Percentiles rank a stretch among this genome's conserved stretches.
These are phyloP conservation scores for Auxenochlorella protothecoides DNA, from an alignment of 139 green algal species.

Conservation along the genomic window DNA sequence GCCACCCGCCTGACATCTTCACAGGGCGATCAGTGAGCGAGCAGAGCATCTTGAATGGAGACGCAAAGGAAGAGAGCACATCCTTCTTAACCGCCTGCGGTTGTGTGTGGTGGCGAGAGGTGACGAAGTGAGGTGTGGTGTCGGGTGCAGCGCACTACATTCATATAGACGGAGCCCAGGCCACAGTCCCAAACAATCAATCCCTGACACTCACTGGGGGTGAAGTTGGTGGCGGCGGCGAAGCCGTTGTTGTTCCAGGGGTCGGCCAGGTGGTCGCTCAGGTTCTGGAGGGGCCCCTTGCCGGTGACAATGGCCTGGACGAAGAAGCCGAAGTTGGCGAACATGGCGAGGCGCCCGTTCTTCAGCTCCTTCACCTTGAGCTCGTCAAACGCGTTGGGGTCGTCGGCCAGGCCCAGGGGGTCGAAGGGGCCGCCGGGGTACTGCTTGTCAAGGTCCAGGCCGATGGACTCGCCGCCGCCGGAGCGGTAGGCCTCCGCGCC, in stretches of 20 bases:
- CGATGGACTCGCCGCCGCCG: slow-evolving; percentile 34
- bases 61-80: too few species aligned
- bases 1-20: too few species aligned
- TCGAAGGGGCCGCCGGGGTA: slow-evolving; percentile 80
- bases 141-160: too few species aligned
- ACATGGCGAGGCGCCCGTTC: slow-evolving; percentile 92
- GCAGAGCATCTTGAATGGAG: too few species aligned
- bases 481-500: slow-evolving; percentile 65
- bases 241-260: slow-evolving; percentile 60
- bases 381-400: slow-evolving; percentile 75
- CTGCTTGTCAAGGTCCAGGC: slow-evolving; percentile 45
- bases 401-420: slow-evolving; percentile 73
- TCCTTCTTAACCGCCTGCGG: too few species aligned
- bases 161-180: too few species aligned
- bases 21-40: too few species aligned
- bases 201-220: slow-evolving; percentile 9
- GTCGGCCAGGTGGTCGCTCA: slow-evolving; percentile 39
- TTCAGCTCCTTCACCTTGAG: slow-evolving; percentile 90
- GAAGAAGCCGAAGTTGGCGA: slow-evolving; percentile 86
- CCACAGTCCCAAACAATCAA: neutral
- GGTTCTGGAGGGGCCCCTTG: slow-evolving; percentile 50
- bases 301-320: slow-evolving; percentile 68
- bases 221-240: slow-evolving; percentile 58
- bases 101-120: too few species aligned
- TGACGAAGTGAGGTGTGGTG: too few species aligned